phyloP scores from a whole-genome alignment of 2,329 filamentous ascomycete genomes.

The Uncinocarpus reesii region DNA sequence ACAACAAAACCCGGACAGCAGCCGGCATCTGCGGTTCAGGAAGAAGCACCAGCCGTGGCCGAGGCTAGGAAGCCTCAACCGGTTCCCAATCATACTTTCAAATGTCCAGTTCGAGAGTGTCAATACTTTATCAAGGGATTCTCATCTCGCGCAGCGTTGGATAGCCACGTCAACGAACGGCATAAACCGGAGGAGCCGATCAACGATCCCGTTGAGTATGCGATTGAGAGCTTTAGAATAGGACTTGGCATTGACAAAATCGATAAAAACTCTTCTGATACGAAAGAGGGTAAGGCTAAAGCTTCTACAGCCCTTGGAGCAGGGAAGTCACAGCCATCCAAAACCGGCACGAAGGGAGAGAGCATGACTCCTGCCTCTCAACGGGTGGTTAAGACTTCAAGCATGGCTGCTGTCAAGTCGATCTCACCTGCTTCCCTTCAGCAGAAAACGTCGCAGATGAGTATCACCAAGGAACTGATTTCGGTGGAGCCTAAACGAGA shows the following conservation, averaged over 20 bases:
- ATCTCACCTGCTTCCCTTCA: constrained; percentile 28
- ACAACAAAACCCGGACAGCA: constrained; percentile 18
- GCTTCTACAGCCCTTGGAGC: constrained; percentile 10
- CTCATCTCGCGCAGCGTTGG: constrained; percentile 43
- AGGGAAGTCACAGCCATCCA: constrained; percentile 12
- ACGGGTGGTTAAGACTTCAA: constrained; percentile 27
- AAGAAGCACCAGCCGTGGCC: constrained; percentile 27
- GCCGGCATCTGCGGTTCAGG: constrained; percentile 22
- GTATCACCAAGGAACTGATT: constrained; percentile 20
- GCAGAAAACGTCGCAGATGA: constrained; percentile 25
- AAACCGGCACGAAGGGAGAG: constrained; percentile 19
- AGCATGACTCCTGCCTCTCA: constrained; percentile 24
- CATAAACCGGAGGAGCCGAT: constrained; percentile 44
- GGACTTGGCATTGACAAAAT: constrained; percentile 42
- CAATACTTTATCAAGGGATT: constrained; percentile 47
- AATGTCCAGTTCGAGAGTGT: constrained; percentile 45
- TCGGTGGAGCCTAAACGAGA: constrained; percentile 20
- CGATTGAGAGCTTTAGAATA: constrained; percentile 43
- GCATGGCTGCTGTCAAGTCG: constrained; percentile 26
- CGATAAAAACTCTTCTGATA: constrained; percentile 25
- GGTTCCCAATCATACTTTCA: constrained; percentile 40
- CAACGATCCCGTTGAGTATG: constrained; percentile 47
- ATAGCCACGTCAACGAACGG: constrained; percentile 44
- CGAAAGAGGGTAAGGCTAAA: constrained; percentile 17
- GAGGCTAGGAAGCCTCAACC: constrained; percentile 34